phyloP scores from a whole-genome alignment of 192 early-diverging fungal genomes.

The Lobosporangium transversale region DNA sequence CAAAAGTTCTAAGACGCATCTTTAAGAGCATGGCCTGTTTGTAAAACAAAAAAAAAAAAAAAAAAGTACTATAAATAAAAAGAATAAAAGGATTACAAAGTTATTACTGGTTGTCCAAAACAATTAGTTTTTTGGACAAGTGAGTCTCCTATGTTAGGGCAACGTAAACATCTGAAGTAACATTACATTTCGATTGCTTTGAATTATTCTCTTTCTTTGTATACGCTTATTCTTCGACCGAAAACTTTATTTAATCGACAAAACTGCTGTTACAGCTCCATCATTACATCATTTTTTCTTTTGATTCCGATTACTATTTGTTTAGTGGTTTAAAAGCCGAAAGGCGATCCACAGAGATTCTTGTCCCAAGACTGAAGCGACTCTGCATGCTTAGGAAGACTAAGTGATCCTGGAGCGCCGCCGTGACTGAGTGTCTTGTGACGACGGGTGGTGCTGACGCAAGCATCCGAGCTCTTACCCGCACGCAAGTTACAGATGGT shows the following conservation, averaged over 20 bases:
- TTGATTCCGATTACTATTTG: too few species aligned
- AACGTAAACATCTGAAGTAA: too few species aligned
- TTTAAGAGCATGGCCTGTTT: conserved; percentile 26
- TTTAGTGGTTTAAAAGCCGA: too few species aligned
- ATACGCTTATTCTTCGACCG: too few species aligned
- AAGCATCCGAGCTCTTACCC: conserved; percentile 30
- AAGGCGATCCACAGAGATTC: conserved; percentile 23
- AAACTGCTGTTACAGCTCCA: too few species aligned
- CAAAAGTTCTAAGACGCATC: conserved; percentile 28
- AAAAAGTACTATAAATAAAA: neutral
- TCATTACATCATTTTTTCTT: too few species aligned
- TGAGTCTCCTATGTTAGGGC: too few species aligned
- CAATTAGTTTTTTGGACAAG: too few species aligned
- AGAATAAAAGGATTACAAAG: neutral
- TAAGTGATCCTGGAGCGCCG: neutral
- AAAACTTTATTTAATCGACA: too few species aligned
- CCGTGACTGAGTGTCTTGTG: conserved; percentile 8
- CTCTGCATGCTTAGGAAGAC: conserved; percentile 22
- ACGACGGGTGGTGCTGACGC: conserved; percentile 5
- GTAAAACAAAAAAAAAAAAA: conserved; percentile 4
- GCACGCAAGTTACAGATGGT: conserved; percentile 38
- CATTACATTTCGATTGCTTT: too few species aligned
- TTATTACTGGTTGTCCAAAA: neutral
- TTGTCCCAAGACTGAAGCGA: conserved; percentile 30
- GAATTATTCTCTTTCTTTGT: too few species aligned